Conservation (phyloP, 169 alveolate species). For the Eimeria tenella region DNA sequence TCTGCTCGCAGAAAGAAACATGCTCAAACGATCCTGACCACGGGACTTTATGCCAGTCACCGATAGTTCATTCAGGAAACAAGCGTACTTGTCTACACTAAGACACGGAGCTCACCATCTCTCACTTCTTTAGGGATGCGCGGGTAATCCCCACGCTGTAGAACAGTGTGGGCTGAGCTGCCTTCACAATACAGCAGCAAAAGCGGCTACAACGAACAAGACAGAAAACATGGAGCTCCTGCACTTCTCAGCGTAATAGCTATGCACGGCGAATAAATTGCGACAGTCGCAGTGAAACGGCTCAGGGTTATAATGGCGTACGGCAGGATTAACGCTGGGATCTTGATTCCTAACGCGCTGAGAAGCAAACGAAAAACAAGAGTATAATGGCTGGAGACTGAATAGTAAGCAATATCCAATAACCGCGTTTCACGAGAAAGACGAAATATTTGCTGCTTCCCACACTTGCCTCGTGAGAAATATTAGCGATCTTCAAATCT, state of each 20-base stretch:
- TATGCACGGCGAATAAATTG: not conserved
- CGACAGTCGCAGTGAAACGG: not conserved
- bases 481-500: not conserved
- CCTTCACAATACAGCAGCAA: conserved; percentile 50
- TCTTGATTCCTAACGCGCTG: conserved; percentile 26
- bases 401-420: not conserved
- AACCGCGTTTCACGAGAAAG: not conserved
- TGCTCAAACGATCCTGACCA: too few species aligned
- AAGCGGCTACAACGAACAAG: conserved; percentile 35
- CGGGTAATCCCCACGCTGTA: conserved; percentile 60
- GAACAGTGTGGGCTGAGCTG: conserved; percentile 57
- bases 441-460: not conserved
- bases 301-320: not conserved
- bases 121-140: conserved; percentile 57
- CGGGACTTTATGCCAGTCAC: too few species aligned
- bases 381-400: not conserved
- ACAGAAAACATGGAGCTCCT: not conserved
- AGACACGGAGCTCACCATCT: conserved; percentile 25
- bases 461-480: not conserved
- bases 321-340: conserved; percentile 52
- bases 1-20: not conserved
- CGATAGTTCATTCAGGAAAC: too few species aligned
- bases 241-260: not conserved
- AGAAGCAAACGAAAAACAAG: not conserved
- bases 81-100: too few species aligned